Evolutionary conservation across 768 basidiomycete genomes (phyloP), one percentile per base, ranked within the genome.

Genomic region (Leccinum sublutescens): DNA sequence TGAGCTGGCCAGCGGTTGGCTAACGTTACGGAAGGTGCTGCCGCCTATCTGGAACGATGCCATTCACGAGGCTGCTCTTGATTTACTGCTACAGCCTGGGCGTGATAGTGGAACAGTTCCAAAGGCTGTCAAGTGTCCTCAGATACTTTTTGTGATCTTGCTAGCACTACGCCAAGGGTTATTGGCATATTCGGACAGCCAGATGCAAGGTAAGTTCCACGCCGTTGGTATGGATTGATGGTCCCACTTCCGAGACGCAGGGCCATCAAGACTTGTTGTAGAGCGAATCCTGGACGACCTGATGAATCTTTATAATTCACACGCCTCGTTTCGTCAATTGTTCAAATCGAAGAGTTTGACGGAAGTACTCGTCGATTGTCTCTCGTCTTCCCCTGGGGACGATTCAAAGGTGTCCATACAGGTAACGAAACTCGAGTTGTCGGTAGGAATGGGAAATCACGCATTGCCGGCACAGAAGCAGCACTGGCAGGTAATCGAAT

Each of bases 1-100:
- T 64, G 94, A 95, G 69, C 76, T 89, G 1, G 85, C 91, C 38
- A 87, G 87, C 54, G 95, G 95, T 9, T 96, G 93, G 89, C 85
- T 79, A 50, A 78, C 89, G 3, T 69, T 96, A 36, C 88, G 85
- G 68, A 79, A 79, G 4, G 81, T 88, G 27, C 66, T 95, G 19
- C 89, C 93, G 0, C 65, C 71, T 21, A 76, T 79, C 49, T 96
- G 95, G 95, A 80, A 88, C 62, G 69, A 75, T 7, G 77, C 71
- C 17, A 85, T 95, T 17, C 87, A 92, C 58, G 78, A 77, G 25
- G 83, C 83, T 21, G 84, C 86, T 11, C 85, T 93, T 61, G 84
- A 88, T 59, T 71, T 94, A 2, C 74, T 95, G 15, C 68, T 91
- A 4, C 89, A 87, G 12, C 75, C 80, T 12, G n/a, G 50, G 2